Conservation (phyloP, 805 yeast species). For the Limtongozyma cylindracea region DNA sequence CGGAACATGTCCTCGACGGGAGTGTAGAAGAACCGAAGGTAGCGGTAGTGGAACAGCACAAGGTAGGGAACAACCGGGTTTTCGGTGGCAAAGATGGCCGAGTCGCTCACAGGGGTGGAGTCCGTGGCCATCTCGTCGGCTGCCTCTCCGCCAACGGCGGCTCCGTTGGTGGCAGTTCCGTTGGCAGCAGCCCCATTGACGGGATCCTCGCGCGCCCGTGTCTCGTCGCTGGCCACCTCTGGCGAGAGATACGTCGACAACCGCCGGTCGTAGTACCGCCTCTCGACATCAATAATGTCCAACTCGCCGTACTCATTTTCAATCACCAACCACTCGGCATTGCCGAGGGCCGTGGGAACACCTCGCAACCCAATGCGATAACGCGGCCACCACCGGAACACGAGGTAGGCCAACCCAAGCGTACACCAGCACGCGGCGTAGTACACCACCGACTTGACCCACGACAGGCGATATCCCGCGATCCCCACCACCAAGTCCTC, state of each 20-base stretch:
- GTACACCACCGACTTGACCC: conserved; percentile 18
- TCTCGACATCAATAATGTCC: conserved; percentile 25
- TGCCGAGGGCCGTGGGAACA: conserved; percentile 37
- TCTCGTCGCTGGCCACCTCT: conserved; percentile 5
- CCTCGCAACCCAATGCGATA: conserved; percentile 49
- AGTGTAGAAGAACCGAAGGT: conserved; percentile 57
- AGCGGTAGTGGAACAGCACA: conserved; percentile 57
- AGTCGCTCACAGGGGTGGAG: no score
- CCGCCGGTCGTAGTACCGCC: conserved; percentile 42
- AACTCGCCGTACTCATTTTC: conserved; percentile 90
- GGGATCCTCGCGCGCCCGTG: no score
- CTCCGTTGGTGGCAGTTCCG: no score
- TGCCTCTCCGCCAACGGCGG: no score
- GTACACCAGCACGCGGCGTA: conserved; percentile 28
- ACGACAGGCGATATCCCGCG: conserved; percentile 57
- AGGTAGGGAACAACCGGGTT: conserved; percentile 52
- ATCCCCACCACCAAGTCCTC: conserved; percentile 88
- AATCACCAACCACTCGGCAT: conserved; percentile 78
- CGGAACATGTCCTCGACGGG: conserved; percentile 74
- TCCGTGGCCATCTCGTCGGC: no score
- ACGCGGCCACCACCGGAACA: conserved; percentile 72
- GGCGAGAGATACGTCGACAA: conserved; percentile 30
- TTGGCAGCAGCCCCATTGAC: no score
- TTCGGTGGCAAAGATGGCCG: no score
- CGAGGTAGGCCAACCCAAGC: conserved; percentile 45